Base-by-base conservation (phyloP, 2,329 filamentous ascomycete genomes). In the Macroventuria anomochaeta region DNA sequence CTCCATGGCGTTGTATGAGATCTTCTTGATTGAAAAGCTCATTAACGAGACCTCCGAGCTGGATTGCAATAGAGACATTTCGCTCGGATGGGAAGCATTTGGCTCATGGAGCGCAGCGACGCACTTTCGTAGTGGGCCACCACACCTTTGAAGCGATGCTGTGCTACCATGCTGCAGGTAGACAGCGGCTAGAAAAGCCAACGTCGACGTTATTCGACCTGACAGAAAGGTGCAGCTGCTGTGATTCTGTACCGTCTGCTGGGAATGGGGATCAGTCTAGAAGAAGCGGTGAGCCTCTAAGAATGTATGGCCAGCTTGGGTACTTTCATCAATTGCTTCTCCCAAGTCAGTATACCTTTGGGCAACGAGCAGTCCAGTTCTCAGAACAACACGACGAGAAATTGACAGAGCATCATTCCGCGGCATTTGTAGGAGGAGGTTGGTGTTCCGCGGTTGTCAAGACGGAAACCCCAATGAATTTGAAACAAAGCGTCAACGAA, bases 401-500 rank as follows among this genome's bases (percentile, higher is more conserved):
- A 29, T 20, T 26, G 42, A 37, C 28, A 37, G 31, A 41, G 36
- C 31, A 12, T 18, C 41, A 15, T 21, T 33, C 37, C 23, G 29
- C 49, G 23, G 36, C 49, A 18, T 3, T 20, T 17, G 38, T 29
- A 41, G 21, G 21, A 37, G 7, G 46, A 40, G 51, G 44, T 21
- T 54, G 40, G 51, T 43, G 17, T 17, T 5, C 28, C 21, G 40
- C 33, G 21, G 39, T 20, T 43, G 26, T 34, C 28, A 43, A 37
- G 28, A 36, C 43, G 39, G 44, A 26, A n/a, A 23, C 13, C n/a
- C 18, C 8, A 48, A 48, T 54, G 44, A 41, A 48, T 26, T 34
- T 41, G 51, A 54, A 54, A 48, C 51, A 38, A 31, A 25, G 39
- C 28, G 50, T 36, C 34, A 34, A 21, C 34, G 23, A 40, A 20